Conservation (phyloP, 495 filamentous ascomycete genomes). For the Oidiodendron maius region DNA sequence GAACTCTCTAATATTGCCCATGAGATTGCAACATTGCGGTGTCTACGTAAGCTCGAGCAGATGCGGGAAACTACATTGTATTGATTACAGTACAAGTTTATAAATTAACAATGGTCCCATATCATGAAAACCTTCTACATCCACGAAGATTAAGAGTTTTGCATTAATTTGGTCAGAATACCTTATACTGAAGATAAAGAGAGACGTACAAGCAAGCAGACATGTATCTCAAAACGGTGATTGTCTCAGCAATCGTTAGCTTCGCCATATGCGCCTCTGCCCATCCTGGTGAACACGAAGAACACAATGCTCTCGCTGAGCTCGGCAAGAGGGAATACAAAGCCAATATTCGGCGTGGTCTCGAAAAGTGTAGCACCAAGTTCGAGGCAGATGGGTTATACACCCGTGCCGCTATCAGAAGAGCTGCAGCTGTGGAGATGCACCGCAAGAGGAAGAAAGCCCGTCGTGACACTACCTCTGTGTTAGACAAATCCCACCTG, state of each 20-base stretch:
- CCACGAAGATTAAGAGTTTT: too few species aligned
- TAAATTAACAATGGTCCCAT: too few species aligned
- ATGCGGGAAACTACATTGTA: too few species aligned
- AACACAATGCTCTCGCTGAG: constrained; percentile 1
- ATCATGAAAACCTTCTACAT: too few species aligned
- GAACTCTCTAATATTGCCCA: too few species aligned
- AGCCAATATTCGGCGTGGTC: constrained; percentile 7
- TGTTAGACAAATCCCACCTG: constrained; percentile 29
- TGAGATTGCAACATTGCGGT: too few species aligned
- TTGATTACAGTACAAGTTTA: too few species aligned
- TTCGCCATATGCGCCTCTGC: constrained; percentile 2
- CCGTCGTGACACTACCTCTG: constrained; percentile 25
- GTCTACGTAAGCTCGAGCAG: too few species aligned
- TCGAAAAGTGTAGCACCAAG: constrained; percentile 3
- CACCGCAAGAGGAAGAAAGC: not conserved
- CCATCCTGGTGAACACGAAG: constrained; percentile 12
- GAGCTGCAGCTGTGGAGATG: constrained; percentile 6
- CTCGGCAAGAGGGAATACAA: constrained; percentile 4
- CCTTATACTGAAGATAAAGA: too few species aligned
- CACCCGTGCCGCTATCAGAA: constrained; percentile 1
- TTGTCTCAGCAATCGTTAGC: constrained; percentile 7
- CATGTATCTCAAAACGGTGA: not conserved
- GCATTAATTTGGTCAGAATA: too few species aligned
- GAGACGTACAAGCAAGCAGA: too few species aligned
- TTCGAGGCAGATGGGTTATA: constrained; percentile 4